A percentile compares a stretch with the other conserved stretches of the same genome.
phyloP scores from a whole-genome alignment of 2,329 filamentous ascomycete genomes.

The Lachnellula arida region DNA sequence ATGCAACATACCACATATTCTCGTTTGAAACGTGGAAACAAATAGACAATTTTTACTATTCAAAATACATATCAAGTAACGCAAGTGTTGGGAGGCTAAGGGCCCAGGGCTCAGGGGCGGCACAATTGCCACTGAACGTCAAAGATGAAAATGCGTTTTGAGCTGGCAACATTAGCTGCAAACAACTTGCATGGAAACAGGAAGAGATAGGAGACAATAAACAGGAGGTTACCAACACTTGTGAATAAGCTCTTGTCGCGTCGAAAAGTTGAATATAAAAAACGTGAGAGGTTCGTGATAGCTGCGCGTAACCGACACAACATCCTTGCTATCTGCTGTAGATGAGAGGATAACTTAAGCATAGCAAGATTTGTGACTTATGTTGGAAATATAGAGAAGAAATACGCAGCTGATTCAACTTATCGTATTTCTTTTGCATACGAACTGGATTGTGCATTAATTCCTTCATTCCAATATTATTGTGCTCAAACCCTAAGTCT shows the following conservation, averaged over 20 bases:
- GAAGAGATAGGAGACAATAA: neutral
- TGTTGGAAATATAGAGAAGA: no score
- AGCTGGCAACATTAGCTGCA: neutral
- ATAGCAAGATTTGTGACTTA: neutral
- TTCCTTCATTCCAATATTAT: no score
- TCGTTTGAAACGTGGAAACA: no score
- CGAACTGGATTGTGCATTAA: no score
- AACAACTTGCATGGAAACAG: neutral
- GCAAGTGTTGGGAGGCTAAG: no score
- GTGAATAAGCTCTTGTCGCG: neutral
- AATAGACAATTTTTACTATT: no score
- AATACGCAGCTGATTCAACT: no score
- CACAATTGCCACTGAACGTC: neutral
- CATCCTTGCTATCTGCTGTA: neutral
- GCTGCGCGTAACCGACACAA: neutral
- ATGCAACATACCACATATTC: no score
- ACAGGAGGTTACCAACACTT: neutral
- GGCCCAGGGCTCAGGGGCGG: no score
- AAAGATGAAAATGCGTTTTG: neutral
- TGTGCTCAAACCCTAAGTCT: no score
- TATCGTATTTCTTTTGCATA: no score
- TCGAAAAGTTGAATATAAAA: neutral
- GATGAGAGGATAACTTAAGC: neutral
- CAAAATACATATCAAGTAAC: no score
- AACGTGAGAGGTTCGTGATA: constrained; percentile 1